phyloP scores from a whole-genome alignment of 441 rosid species.

The Populus hybrid region DNA sequence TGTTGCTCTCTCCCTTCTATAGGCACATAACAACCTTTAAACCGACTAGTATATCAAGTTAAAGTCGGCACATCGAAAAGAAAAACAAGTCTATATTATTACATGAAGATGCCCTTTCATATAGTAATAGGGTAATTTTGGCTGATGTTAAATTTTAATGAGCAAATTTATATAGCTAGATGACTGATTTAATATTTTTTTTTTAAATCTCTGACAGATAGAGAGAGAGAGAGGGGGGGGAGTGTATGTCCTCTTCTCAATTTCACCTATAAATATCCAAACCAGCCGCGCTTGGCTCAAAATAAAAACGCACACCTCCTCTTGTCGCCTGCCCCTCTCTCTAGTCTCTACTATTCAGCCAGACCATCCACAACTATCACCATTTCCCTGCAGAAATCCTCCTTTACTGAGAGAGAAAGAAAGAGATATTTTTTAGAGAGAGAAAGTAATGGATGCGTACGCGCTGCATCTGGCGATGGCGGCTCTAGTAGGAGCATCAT shows the following conservation, averaged over 20 bases:
- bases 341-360: background rate
- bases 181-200: background rate
- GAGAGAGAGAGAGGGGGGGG: background rate
- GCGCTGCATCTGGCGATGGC: conserved; percentile 77
- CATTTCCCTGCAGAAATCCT: background rate
- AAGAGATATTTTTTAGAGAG: background rate
- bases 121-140: background rate
- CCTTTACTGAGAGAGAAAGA: background rate
- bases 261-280: conserved; percentile 35
- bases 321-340: background rate
- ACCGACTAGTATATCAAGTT: too few relatives aligned
- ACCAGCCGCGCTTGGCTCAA: conserved; percentile 15
- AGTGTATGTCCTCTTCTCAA: background rate
- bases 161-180: background rate
- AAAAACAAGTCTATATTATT: too few relatives aligned
- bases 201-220: background rate
- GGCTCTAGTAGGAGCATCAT: conserved; percentile 94
- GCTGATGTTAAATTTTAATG: background rate
- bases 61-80: too few relatives aligned
- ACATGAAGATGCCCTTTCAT: background rate
- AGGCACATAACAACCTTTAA: too few relatives aligned
- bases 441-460: conserved; percentile 61
- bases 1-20: too few relatives aligned
- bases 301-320: conserved; percentile 7
- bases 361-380: background rate